Base-by-base conservation (phyloP, 225 moss, liverwort and hornwort genomes). In the Bryoerythrophyllum caledonicum region DNA sequence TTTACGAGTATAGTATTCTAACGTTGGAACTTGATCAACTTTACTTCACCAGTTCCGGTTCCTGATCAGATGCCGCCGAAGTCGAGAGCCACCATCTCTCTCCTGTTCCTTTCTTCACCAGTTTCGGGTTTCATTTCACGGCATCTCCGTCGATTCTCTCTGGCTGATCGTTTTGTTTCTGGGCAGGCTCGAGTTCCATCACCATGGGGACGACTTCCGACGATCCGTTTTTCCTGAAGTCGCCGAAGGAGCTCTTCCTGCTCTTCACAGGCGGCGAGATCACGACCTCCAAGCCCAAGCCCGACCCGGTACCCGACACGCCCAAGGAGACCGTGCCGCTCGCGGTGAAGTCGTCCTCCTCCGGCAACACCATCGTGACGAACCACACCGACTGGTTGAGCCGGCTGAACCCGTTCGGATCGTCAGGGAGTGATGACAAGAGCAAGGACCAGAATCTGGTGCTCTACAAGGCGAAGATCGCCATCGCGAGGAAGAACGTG, bases 211-310 rank as follows among this genome's bases (percentile, higher is more conserved):
- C 19, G 51, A 10, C 70, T 27, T 28, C 37, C 37, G 73, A 79
- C 16, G 85, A 82, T 20, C 54, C 56, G 6, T 48, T 76, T 17
- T 76, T 79, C 28, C 63, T 65, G 53, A 82, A 82, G 56, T 85
- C 85, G 0, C 82, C 82, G 2, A 58, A 51, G 60, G 86, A 86
- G 72, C 78, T 83, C 11, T 19, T 71, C 10, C 63, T 83, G 83
- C 83, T 86, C 49, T 86, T 75, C 59, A 56, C 63, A 11, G 86
- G 83, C 7, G 86, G 83, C 27, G 83, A 86, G 63, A 80, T 80
- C 52, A 80, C 83, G 6, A 80, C 80, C 21, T 57, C 70, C 63
- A 86, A 86, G 78, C 86, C 86, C 20, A 78, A 71, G 30, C 80
- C 83, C 1, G 86, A 86, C 37, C 80, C 80, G 21, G 21, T 86